Evolutionary conservation across 192 early-diverging fungal species (phyloP), one percentile per base, ranked within the genome.

Genomic region (Glomus cerebriforme): DNA sequence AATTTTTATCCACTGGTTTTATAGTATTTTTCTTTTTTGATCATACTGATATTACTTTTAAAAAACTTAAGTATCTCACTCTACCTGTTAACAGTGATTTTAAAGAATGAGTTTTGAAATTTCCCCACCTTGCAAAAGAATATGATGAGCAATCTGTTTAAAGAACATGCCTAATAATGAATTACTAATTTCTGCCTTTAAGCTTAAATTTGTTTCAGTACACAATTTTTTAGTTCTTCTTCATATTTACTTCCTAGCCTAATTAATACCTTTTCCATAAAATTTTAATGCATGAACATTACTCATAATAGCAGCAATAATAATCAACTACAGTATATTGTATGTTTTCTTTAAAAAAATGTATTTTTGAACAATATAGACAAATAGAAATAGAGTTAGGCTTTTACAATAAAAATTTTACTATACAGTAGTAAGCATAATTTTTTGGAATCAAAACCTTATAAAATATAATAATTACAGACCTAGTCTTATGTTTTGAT

Each of bases 131-230:
- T 37, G 31, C n/a, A n/a, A n/a, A n/a, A 75, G 35, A 35, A 75
- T 62, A 24, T 17, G 59, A 75, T 75, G 73, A 27, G 73, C 73
- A 60, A 75, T 63, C 35, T 75, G 58, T 39, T 75, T 58, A 26
- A 75, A 75, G 35, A 60, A 32, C 17, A 39, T 31, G 35, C 73
- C 59, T 3, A 27, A 59, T 22, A 75, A 59, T 22, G 58, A 60
- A 75, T 59, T 63, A 47, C 35, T 37, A 60, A 60, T 31, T 60
- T 22, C 31, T 62, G 59, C 32, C 15, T 58, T 37, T 24, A 34
- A 62, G 73, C 59, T 63, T 62, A 59, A 12, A n/a, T 0, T 37
- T 31, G 60, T 31, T 1, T 60, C 59, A 62, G 7, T 75, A 12
- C 58, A 19, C 34, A 75, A 75, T n/a, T n/a, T n/a, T n/a, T n/a